Base-by-base conservation (phyloP, 2,329 filamentous ascomycete genomes). In the Phyllachora maydis region DNA sequence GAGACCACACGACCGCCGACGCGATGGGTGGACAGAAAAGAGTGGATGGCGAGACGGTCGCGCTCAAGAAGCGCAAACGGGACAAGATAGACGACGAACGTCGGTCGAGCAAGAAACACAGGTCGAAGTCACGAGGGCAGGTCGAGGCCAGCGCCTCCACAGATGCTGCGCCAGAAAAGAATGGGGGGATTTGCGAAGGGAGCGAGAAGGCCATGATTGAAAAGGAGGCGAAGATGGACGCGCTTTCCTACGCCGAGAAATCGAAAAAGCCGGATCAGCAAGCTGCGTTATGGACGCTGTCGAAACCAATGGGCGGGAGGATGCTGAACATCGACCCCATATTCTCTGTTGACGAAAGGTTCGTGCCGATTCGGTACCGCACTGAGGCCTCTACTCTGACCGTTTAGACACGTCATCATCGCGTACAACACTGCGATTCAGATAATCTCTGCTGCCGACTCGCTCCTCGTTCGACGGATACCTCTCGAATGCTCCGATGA, bases 361-460 rank as follows among this genome's bases (percentile, higher is more conserved):
- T 47, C 41, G 59, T 39, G 28, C 16, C 18, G 8, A 17, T 10
- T 11, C 20, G 13, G 8, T 10, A 8, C 13, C 6, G 11, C n/a
- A n/a, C 11, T n/a, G 18, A 8, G 22, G 26, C 34, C 23, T 12
- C 10, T 6, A 22, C 24, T 23, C 39, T 49, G 24, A 50, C 36
- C 20, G 4, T 12, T 18, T 18, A 81, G 78, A 40, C 62, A 73
- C 46, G 43, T 93, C 18, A 69, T 93, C 27, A 45, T 91, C 26
- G 65, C 73, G 16, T 78, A 79, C 38, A 64, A 70, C 29, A 71
- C 65, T 14, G 72, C 73, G 7, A 56, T 93, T 25, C 75, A 82
- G 42, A 61, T 92, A 14, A 91, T 88, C 46, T 76, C 77, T 2
- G 66, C 78, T 15, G 56, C 65, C 32, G 82, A 81, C 26, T 95